phyloP scores from a whole-genome alignment of 208 protist genomes.

The Trypanosoma congolense region DNA sequence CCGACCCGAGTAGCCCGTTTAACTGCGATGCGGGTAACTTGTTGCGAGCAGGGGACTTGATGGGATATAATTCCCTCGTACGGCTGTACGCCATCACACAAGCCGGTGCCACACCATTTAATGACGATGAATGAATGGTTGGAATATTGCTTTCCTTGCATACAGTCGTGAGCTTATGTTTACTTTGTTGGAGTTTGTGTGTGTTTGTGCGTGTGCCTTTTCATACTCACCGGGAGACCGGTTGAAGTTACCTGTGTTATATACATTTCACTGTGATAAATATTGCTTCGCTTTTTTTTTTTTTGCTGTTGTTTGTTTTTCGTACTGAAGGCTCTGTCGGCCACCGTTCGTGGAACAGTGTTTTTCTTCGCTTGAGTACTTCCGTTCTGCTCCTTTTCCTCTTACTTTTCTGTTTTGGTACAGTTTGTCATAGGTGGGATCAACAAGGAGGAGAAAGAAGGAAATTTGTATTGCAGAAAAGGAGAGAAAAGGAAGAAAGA shows the following conservation, averaged over 20 bases:
- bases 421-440: too few species aligned
- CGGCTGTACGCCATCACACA: constrained; percentile 72
- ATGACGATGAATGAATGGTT: constrained; percentile 12
- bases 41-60: constrained; percentile 56
- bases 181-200: too few species aligned
- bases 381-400: too few species aligned
- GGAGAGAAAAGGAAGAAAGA: constrained; percentile 5
- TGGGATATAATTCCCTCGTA: constrained; percentile 60
- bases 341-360: too few species aligned
- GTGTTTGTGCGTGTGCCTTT: too few species aligned
- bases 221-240: too few species aligned
- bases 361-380: too few species aligned
- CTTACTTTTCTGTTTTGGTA: background rate
- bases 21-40: constrained; percentile 93
- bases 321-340: too few species aligned
- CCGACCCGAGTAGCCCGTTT: constrained; percentile 74
- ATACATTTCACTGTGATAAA: background rate
- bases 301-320: background rate
- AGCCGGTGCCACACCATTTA: constrained; percentile 51
- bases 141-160: constrained; percentile 1
- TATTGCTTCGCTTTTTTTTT: background rate
- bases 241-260: too few species aligned
- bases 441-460: too few species aligned
- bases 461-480: background rate
- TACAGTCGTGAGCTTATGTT: constrained; percentile 11